A percentile compares a stretch with the other conserved stretches of the same genome.
These are phyloP conservation scores for Schizothecium vesticola DNA, from an alignment of 495 filamentous ascomycete genomes.

Conservation along the genomic window DNA sequence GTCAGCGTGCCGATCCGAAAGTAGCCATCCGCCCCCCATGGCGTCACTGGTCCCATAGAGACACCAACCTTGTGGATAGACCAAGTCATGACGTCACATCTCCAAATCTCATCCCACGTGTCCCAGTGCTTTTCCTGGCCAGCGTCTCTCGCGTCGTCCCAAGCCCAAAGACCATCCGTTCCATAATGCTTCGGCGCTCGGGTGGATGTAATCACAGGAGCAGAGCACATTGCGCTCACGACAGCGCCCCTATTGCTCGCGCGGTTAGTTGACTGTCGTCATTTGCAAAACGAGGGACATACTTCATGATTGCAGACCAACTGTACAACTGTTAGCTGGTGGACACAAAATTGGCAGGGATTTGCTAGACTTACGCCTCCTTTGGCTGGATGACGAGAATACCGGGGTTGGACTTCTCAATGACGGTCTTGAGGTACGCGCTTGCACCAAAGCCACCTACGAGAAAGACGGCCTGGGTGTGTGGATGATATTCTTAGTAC, in stretches of 20 bases:
- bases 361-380: not conserved
- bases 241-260: not conserved
- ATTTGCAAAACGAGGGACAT: not conserved
- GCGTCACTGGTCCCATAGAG: too few relatives aligned
- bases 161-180: rapidly evolving
- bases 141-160: not conserved
- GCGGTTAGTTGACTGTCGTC: not conserved
- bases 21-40: too few relatives aligned
- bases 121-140: not conserved
- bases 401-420: not conserved
- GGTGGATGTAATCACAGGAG: not conserved
- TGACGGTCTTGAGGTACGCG: not conserved
- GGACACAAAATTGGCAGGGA: too few relatives aligned
- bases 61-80: not conserved
- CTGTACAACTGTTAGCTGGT: not conserved
- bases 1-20: not conserved
- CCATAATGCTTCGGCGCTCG: not conserved
- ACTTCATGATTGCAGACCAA: not conserved
- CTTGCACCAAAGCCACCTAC: not conserved
- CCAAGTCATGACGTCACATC: not conserved
- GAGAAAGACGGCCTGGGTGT: not conserved
- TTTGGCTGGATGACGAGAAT: not conserved
- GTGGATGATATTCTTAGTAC: not conserved
- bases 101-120: not conserved
- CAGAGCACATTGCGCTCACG: not conserved